Base-by-base conservation (phyloP, 148 eudicot species). In the Polygonum maritimum region DNA sequence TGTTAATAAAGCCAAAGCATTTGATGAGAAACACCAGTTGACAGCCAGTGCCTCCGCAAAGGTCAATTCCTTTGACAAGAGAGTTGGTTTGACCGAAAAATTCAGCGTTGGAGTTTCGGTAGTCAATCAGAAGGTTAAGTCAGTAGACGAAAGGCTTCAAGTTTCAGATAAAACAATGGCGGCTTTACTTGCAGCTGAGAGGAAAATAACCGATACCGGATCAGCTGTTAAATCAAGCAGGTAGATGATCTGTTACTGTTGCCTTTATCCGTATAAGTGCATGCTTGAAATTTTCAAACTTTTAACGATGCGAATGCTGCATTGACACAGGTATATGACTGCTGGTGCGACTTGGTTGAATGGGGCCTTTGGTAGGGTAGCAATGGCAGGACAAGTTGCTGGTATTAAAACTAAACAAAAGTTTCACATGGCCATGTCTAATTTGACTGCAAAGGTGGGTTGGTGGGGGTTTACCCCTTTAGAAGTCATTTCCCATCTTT, bases 141-240 rank as follows among this genome's bases (percentile, higher is more conserved):
- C 97, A 76, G 98, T 92, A 49, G 98, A 95, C 80, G 94, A 89
- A 87, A 86, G 86, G 82, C 91, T 95, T 83, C 97, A 95, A 51
- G 93, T 95, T 73, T 95, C 98, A 11, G 97, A 95, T 76, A 95
- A 95, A 82, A 92, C 98, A 48, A 88, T 90, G 94, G 95, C 98
- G 36, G 98, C 98, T 39, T 21, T 95, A 60, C 79, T 92, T 89
- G 96, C 92, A 9, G 97, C 97, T 19, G 98, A 95, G 83, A 88
- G 94, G 77, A 95, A 95, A 80, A 39, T 95, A 79, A 90, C 85
- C 80, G 80, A 89, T 63, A 90, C 97, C 26, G 96, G 97, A 79
- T 83, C 96, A 35, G 98, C 98, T 70, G 98, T 95, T 74, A 95
- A 95, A 82, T 92, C 99, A 36, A 95, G 92, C 99, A 89, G 96